Evolutionary conservation across 495 filamentous ascomycete species (phyloP).

Genomic region (Neurospora sp.): DNA sequence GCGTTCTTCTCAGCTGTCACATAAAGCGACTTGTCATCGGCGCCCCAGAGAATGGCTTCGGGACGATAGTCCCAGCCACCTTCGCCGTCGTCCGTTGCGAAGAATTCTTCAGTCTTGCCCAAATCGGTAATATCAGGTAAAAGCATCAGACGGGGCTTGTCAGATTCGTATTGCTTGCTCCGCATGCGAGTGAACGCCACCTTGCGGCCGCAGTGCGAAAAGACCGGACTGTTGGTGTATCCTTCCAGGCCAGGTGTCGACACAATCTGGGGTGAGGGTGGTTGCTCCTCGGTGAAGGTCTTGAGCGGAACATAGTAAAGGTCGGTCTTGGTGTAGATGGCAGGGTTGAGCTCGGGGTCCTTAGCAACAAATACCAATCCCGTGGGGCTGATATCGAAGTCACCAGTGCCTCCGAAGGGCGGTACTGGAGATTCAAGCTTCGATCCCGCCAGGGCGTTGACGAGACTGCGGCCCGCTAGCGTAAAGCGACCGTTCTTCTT

Average conservation of each 20-base stretch:
- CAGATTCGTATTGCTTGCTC: slow-evolving; percentile 77
- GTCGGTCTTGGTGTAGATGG: slow-evolving; percentile 71
- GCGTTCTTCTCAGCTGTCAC: slow-evolving; percentile 59
- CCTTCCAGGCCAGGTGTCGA: slow-evolving; percentile 49
- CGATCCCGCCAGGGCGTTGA: slow-evolving; percentile 49
- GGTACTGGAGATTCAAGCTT: slow-evolving; percentile 51
- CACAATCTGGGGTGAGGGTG: slow-evolving; percentile 34
- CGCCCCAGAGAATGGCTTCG: slow-evolving; percentile 52
- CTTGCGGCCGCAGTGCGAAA: slow-evolving; percentile 61
- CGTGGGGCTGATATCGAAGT: slow-evolving; percentile 46
- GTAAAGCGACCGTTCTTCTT: slow-evolving; percentile 32
- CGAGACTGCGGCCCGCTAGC: slow-evolving; percentile 31
- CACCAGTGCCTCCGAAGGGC: slow-evolving; percentile 43
- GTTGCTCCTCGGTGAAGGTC: slow-evolving; percentile 42
- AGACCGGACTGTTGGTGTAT: slow-evolving; percentile 63
- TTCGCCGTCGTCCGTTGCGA: slow-evolving; percentile 49
- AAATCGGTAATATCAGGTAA: slow-evolving; percentile 48
- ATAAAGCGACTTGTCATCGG: slow-evolving; percentile 53
- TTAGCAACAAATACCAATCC: slow-evolving; percentile 77
- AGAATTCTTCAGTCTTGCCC: slow-evolving; percentile 53
- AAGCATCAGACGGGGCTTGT: slow-evolving; percentile 72
- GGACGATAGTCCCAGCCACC: slow-evolving; percentile 62
- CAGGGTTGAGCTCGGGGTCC: slow-evolving; percentile 67
- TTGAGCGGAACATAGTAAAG: slow-evolving; percentile 62
- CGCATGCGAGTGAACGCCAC: slow-evolving; percentile 78